Base-by-base conservation (phyloP, 2,329 filamentous ascomycete species). In the Pseudocercospora pini-densiflorae region DNA sequence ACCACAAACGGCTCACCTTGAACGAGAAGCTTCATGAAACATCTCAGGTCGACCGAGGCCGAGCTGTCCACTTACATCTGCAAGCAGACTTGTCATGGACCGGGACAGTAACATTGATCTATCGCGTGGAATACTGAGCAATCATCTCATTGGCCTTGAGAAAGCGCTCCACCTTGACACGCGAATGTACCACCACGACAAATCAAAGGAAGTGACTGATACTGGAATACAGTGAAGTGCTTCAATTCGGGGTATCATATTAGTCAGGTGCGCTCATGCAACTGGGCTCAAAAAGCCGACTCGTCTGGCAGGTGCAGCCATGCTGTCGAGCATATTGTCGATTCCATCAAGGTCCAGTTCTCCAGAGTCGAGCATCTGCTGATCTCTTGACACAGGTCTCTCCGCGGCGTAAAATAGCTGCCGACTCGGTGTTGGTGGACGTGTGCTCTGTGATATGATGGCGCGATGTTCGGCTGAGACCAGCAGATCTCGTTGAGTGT, bases 121-220 rank as follows among this genome's bases (percentile, higher is more conserved):
- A 74, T 79, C 82, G 82, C 82, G 79, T 79, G 80, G 79, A 79
- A 83, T 85, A 85, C 83, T 83, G 83, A 84, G 82, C 82, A 81
- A 43, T 8, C 74, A 78, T 82, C 82, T 82, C 82, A 83, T 82
- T 79, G 76, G 73, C 77, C 81, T 83, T 78, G 80, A 83, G 81
- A 72, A 80, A 79, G 79, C 80, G 81, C 83, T 84, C 83, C 81
- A 84, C 83, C 82, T 83, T 78, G 75, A 76, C 78, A 78, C 81
- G 82, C 82, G 82, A 80, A 75, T 33, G 14, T 51, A 24, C 14
- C 0, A 14, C 6, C 6, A 36, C 40, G 2, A 19, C 31, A 63
- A 23, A 23, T 16, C 51, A 31, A 61, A 54, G 33, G 49, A 61
- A 21, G 29, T 58, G 45, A 33, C 59, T 19, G 16, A 47, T 10